Conservation (phyloP, 2,329 filamentous ascomycete genomes). For the Colletotrichum musae region DNA sequence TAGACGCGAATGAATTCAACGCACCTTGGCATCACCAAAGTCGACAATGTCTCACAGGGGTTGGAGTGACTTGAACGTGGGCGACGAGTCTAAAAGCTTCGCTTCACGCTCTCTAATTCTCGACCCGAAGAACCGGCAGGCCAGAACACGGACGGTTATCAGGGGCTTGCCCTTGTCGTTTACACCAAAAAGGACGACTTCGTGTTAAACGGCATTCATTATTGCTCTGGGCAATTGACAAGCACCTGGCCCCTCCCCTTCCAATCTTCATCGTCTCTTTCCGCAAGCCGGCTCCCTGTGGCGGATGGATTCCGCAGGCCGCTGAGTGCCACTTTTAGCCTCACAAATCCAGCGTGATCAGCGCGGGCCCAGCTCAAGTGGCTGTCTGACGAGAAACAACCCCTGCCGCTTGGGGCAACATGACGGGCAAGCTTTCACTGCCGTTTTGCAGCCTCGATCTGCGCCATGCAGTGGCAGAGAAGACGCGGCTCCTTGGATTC, state of each 20-base stretch:
- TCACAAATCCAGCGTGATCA: constrained; percentile 23
- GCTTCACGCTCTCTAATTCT: background rate
- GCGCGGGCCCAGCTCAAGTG: constrained; percentile 24
- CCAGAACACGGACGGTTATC: background rate
- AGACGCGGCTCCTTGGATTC: background rate
- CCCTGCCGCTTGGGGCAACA: constrained; percentile 25
- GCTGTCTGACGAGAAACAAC: constrained; percentile 32
- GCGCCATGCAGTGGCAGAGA: background rate
- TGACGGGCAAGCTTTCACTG: constrained; percentile 15
- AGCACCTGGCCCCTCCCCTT: constrained; percentile 1
- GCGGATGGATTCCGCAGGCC: constrained; percentile 27
- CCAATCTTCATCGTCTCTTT: constrained; percentile 8
- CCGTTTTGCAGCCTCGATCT: constrained; percentile 29
- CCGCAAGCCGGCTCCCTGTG: constrained; percentile 17
- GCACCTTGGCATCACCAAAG: background rate
- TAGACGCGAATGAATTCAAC: background rate
- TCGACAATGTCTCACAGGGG: constrained; percentile 12
- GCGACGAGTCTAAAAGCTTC: background rate
- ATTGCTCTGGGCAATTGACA: background rate
- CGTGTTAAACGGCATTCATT: too few relatives aligned
- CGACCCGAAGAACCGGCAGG: background rate
- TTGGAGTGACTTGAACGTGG: background rate
- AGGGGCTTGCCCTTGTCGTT: background rate
- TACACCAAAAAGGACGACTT: background rate
- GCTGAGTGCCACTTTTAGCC: constrained; percentile 22